phyloP scores from a whole-genome alignment of 441 rosid genomes.

The Syzygium malaccense region DNA sequence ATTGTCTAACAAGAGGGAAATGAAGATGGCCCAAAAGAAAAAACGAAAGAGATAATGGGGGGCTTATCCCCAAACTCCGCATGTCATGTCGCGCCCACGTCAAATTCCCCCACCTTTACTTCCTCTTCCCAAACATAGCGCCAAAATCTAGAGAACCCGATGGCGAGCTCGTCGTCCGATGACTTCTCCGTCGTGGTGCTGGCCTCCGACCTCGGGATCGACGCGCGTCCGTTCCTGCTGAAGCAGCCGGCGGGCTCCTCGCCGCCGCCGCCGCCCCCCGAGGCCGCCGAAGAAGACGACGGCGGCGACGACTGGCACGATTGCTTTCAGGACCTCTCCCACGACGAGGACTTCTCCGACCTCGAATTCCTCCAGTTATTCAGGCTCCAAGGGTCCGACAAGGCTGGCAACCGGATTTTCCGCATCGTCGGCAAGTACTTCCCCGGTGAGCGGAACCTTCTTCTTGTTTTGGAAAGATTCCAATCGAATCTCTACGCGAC shows the following conservation, averaged over 20 bases:
- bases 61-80: background rate
- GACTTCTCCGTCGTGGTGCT: conserved; percentile 76
- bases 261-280: background rate
- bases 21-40: no score
- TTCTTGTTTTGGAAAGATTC: background rate
- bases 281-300: conserved; percentile 25
- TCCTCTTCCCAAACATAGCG: background rate
- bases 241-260: conserved; percentile 10
- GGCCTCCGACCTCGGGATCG: conserved; percentile 87
- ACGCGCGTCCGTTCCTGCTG: conserved; percentile 59
- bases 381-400: conserved; percentile 45
- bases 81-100: background rate
- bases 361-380: conserved; percentile 69
- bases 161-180: conserved; percentile 30
- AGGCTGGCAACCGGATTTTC: conserved; percentile 47
- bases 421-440: conserved; percentile 60
- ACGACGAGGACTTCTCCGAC: conserved; percentile 80
- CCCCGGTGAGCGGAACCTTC: conserved; percentile 35
- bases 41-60: background rate
- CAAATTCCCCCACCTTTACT: background rate
- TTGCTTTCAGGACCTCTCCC: conserved; percentile 47
- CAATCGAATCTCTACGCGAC: background rate
- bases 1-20: no score
- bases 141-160: background rate
- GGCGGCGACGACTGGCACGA: conserved; percentile 53